Evolutionary conservation across 306 rosid genomes (phyloP).

Genomic region (Trifolium fragiferum): DNA sequence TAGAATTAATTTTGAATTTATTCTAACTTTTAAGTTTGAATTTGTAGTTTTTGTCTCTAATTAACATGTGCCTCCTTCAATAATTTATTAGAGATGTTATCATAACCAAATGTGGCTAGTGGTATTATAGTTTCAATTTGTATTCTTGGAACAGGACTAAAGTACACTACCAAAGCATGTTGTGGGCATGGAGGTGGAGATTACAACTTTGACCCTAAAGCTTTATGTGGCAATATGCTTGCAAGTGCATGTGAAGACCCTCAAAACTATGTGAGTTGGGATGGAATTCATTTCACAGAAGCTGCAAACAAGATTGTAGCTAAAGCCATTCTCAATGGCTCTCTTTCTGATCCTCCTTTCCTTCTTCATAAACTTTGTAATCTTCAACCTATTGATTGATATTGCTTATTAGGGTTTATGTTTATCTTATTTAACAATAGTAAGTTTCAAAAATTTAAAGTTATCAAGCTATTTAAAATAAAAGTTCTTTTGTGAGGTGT

Average conservation of each 20-base stretch:
- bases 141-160: constrained; percentile 54
- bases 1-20: too few species aligned
- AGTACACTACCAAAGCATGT: constrained; percentile 64
- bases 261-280: constrained; percentile 77
- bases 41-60: too few species aligned
- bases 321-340: constrained; percentile 68
- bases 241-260: constrained; percentile 83
- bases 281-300: constrained; percentile 86
- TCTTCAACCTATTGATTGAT: constrained; percentile 55
- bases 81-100: too few species aligned
- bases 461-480: not conserved
- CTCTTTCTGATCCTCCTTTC: constrained; percentile 67
- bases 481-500: not conserved
- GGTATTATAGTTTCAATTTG: not conserved
- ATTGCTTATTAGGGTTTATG: not conserved
- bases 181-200: constrained; percentile 82
- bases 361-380: constrained; percentile 61
- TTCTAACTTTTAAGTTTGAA: too few species aligned
- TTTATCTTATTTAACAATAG: not conserved
- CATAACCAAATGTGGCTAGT: too few species aligned
- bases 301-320: constrained; percentile 72
- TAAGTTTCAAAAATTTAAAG: not conserved
- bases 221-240: constrained; percentile 61
- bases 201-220: constrained; percentile 61
- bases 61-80: too few species aligned